Conservation (phyloP, 305 asterid genomes). For the Plantago rigida region DNA sequence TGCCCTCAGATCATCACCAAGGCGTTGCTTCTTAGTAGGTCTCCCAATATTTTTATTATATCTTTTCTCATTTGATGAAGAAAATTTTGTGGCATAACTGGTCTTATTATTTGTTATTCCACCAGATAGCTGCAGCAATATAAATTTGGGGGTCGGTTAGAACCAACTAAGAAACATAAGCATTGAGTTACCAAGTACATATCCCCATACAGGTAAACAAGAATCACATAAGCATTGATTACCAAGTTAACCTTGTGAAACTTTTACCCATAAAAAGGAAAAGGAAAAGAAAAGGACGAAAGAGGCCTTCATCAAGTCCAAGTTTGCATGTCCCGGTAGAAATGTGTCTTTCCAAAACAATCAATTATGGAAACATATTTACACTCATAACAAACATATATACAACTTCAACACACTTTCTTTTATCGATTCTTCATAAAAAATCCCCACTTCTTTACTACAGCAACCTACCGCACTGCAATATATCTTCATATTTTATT, state of each 20-base stretch:
- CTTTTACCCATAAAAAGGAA: background rate
- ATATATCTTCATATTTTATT: no score
- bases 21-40: constrained; percentile 76
- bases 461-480: no score
- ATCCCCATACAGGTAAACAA: background rate
- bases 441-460: no score
- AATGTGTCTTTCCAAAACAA: no score
- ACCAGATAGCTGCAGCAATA: constrained; percentile 53
- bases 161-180: constrained; percentile 13
- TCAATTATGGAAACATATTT: no score
- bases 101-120: constrained; percentile 54
- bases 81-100: constrained; percentile 42
- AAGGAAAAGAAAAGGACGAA: no score
- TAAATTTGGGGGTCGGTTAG: constrained; percentile 24
- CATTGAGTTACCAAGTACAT: constrained; percentile 8
- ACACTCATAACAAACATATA: no score
- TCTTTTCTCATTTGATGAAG: constrained; percentile 46
- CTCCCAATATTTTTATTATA: constrained; percentile 40
- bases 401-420: no score
- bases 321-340: no score
- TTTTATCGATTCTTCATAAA: no score
- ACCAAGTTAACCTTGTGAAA: constrained; percentile 1
- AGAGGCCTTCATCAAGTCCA: no score
- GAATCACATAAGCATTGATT: background rate
- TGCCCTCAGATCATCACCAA: constrained; percentile 42